These are phyloP conservation scores for Naematelia aurantialba DNA, from an alignment of 768 basidiomycete genomes.

Conservation along the genomic window DNA sequence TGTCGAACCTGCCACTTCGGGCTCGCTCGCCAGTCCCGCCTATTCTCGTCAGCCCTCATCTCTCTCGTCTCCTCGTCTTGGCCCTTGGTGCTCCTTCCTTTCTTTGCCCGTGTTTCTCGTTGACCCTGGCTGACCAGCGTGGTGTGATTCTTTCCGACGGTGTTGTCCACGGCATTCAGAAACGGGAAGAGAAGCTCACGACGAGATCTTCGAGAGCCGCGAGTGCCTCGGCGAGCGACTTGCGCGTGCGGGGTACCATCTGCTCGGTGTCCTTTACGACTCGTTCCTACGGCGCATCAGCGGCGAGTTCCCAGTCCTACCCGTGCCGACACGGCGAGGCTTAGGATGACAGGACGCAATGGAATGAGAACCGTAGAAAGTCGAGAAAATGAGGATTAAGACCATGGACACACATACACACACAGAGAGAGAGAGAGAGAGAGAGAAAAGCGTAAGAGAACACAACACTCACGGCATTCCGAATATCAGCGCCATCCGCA, in stretches of 20 bases:
- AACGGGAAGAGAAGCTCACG: constrained; percentile 19
- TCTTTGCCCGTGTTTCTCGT: too few species aligned
- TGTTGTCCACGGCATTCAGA: too few species aligned
- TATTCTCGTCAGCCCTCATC: background rate
- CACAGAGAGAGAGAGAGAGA: background rate
- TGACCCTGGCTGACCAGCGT: too few species aligned
- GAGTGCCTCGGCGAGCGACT: constrained; percentile 30
- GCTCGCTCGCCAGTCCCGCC: constrained; percentile 5
- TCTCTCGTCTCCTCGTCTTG: background rate
- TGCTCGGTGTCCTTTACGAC: constrained; percentile 38
- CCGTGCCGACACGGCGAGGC: background rate
- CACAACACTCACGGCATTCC: constrained; percentile 37
- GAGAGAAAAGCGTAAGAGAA: background rate
- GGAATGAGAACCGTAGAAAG: background rate
- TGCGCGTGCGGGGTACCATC: constrained; percentile 41
- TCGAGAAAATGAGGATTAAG: too few species aligned
- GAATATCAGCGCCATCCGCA: constrained; percentile 42
- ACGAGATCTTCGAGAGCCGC: constrained; percentile 37
- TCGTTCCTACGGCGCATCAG: constrained; percentile 24
- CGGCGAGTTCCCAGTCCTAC: background rate
- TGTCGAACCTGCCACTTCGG: constrained; percentile 3
- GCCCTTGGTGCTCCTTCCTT: too few species aligned
- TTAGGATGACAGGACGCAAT: background rate
- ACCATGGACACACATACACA: background rate
- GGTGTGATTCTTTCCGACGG: too few species aligned